A percentile compares a stretch with the other conserved stretches of the same genome.
phyloP scores from a whole-genome alignment of 1,139 yeast species.

The Kurtzmaniella natalensis region DNA sequence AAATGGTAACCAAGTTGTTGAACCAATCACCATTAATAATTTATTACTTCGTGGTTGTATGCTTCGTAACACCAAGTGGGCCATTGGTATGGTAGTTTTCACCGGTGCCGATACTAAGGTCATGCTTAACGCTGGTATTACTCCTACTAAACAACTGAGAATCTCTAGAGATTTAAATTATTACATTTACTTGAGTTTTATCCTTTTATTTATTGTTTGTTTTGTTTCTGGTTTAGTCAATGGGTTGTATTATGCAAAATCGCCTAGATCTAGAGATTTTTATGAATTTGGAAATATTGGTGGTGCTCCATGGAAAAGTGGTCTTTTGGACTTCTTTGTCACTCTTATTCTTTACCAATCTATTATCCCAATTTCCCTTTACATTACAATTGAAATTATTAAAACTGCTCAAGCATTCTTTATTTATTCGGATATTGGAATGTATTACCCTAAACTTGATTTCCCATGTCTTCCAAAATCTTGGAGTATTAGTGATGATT shows the following conservation, averaged over 20 bases:
- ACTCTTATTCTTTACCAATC: conserved; percentile 86
- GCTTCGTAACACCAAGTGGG: conserved; percentile 55
- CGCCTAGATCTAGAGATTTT: conserved; percentile 32
- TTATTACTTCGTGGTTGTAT: conserved; percentile 49
- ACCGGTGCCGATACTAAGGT: conserved; percentile 56
- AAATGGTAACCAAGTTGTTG: conserved; percentile 21
- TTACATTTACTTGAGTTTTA: conserved; percentile 46
- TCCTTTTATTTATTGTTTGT: conserved; percentile 44
- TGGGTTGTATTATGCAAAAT: conserved; percentile 42
- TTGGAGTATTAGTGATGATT: conserved; percentile 95
- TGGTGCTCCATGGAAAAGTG: conserved; percentile 47
- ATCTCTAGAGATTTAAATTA: conserved; percentile 49
- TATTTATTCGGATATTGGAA: conserved; percentile 80
- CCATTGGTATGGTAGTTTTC: conserved; percentile 45
- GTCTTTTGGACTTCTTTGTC: conserved; percentile 68
- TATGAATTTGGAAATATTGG: conserved; percentile 52
- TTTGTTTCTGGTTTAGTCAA: conserved; percentile 50
- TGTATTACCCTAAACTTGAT: conserved; percentile 82
- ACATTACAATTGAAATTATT: conserved; percentile 91
- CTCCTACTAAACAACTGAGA: conserved; percentile 54
- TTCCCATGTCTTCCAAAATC: conserved; percentile 95
- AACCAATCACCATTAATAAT: conserved; percentile 46
- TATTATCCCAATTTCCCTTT: conserved; percentile 90
- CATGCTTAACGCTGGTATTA: conserved; percentile 53
- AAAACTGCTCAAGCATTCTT: conserved; percentile 93